Conservation (phyloP, 176 grass and related monocot species). For the maize (Zea mays) region DNA sequence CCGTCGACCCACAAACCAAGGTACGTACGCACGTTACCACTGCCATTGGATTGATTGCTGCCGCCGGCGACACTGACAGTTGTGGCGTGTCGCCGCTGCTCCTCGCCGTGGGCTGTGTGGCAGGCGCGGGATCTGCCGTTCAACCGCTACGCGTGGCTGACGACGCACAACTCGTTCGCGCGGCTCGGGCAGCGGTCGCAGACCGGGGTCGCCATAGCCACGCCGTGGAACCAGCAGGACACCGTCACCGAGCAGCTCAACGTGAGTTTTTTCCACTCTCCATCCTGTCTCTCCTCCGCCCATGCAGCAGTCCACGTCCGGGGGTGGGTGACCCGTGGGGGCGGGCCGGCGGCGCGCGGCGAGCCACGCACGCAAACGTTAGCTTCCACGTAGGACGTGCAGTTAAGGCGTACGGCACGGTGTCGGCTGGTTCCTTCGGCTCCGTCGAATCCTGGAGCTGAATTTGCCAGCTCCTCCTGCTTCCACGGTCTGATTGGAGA, state of each 20-base stretch:
- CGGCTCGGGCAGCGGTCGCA: slow-evolving; percentile 57
- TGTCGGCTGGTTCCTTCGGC: background rate
- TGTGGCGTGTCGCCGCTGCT: background rate
- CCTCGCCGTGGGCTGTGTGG: background rate
- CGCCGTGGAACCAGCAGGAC: slow-evolving; percentile 86
- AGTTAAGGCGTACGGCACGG: background rate
- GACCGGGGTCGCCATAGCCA: slow-evolving; percentile 49
- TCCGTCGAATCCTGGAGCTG: background rate
- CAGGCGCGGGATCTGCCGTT: slow-evolving; percentile 72
- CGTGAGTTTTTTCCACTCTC: slow-evolving; percentile 14
- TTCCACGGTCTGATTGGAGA: slow-evolving; percentile 11
- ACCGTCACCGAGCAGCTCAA: slow-evolving; percentile 81
- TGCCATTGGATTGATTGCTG: background rate
- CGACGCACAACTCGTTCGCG: slow-evolving; percentile 97
- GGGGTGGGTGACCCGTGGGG: background rate
- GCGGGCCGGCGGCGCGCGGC: background rate
- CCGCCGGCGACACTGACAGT: background rate
- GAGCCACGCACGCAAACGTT: background rate
- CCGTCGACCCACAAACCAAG: slow-evolving; percentile 80
- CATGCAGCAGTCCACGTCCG: background rate
- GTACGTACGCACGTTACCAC: background rate
- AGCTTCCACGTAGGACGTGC: background rate
- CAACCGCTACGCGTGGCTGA: slow-evolving; percentile 93
- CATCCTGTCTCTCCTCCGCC: background rate
- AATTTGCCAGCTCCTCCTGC: background rate